Evolutionary conservation across 1,284 basidiomycete species (phyloP), one percentile per base, ranked within the genome.

Genomic region (Acaromyces ingoldii): DNA sequence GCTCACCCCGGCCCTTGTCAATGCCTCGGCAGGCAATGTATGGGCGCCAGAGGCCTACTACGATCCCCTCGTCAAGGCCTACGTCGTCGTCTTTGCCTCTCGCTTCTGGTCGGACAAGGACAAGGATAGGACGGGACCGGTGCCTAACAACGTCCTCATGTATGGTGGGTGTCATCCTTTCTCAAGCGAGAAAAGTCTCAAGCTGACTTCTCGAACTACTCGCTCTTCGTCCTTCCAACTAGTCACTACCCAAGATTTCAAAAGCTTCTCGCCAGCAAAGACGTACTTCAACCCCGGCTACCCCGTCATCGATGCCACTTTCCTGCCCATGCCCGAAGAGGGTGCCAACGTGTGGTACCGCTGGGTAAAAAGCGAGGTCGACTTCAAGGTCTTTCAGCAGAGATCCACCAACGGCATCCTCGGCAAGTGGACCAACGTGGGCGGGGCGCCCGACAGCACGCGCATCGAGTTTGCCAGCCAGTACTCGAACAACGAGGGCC

Each of bases 101-200:
- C n/a, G n/a, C n/a, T 55, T 55, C 30, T 55, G 50, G 53, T 22
- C 51, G 25, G n/a, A 21, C 22, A 26, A 25, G 24, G 51, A 55
- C 41, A 29, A 28, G 7, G 7, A 50, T 6, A 31, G 45, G 28
- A 50, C 24, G 1, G 40, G 30, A 9, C 17, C 31, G 7, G 38
- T 36, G 7, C 24, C 38, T 9, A n/a, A 26, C n/a, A 19, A 11
- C 15, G 34, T 24, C 1, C 53, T 55, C 47, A 38, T 38, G 13
- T 54, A 54, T 24, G n/a, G n/a, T n/a, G n/a, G n/a, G n/a, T n/a
- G n/a, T n/a, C n/a, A n/a, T n/a, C n/a, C n/a, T n/a, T n/a, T n/a
- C n/a, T n/a, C n/a, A n/a, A n/a, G n/a, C n/a, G n/a, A n/a, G n/a
- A n/a, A n/a, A n/a, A n/a, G n/a, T n/a, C n/a, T n/a, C n/a, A n/a